phyloP scores from a whole-genome alignment of 1,139 yeast genomes.

The Saccharomyces hybrid region DNA sequence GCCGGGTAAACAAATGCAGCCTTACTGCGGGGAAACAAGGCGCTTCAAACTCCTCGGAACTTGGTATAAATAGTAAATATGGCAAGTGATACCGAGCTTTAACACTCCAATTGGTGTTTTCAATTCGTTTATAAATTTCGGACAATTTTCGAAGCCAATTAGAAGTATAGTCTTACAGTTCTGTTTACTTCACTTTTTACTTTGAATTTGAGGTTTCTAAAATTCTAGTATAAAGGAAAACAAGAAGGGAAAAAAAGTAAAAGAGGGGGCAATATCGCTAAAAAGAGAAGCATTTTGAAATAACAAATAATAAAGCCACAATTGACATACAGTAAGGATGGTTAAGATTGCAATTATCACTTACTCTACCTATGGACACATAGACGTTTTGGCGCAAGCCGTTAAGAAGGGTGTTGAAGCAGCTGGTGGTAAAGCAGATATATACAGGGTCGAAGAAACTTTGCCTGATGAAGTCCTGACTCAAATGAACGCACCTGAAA shows the following conservation, averaged over 20 bases:
- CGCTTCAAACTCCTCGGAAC: not conserved
- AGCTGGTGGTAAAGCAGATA: constrained; percentile 55
- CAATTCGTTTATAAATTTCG: not conserved
- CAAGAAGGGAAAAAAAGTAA: not conserved
- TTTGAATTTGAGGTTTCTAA: not conserved
- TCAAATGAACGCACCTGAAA: constrained; percentile 60
- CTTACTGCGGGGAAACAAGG: not conserved
- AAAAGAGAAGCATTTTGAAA: not conserved
- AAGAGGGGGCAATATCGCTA: not conserved
- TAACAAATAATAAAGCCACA: not conserved
- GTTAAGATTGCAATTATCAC: constrained; percentile 51
- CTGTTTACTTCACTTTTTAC: not conserved
- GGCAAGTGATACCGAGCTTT: no score
- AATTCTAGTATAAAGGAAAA: not conserved
- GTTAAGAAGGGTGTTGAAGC: constrained; percentile 49
- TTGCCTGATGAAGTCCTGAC: constrained; percentile 50
- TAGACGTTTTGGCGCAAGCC: constrained; percentile 46
- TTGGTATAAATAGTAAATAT: not conserved
- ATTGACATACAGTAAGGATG: constrained; percentile 29
- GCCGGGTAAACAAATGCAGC: not conserved
- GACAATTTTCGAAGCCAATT: not conserved
- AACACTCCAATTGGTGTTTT: not conserved
- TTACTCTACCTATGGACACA: constrained; percentile 60
- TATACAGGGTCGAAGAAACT: constrained; percentile 58
- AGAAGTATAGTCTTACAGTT: not conserved